A percentile compares a stretch with the other conserved stretches of the same genome.
phyloP scores from a whole-genome alignment of 2,329 filamentous ascomycete genomes.

The Alternaria gansuensis region DNA sequence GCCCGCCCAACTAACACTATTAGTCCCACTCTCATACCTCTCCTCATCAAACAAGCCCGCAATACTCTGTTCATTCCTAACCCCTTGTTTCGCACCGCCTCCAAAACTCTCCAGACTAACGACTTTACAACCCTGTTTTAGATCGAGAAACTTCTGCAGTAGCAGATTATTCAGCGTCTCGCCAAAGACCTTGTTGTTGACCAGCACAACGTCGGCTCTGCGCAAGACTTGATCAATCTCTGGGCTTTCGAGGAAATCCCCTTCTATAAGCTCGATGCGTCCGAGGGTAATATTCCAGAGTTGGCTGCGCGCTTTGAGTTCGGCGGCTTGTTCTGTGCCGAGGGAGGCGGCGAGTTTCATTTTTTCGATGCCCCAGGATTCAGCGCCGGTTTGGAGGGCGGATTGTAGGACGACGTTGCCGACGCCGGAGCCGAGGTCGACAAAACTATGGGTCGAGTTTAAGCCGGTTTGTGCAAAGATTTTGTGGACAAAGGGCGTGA shows the following conservation, averaged over 20 bases:
- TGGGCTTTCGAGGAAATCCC: constrained; percentile 80
- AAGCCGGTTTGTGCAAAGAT: constrained; percentile 82
- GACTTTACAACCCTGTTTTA: constrained; percentile 89
- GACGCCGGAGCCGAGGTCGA: constrained; percentile 94
- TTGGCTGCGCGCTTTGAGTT: constrained; percentile 84
- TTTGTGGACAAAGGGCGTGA: constrained; percentile 82
- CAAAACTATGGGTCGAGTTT: constrained; percentile 84
- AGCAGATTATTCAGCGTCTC: constrained; percentile 85
- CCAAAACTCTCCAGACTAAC: constrained; percentile 88
- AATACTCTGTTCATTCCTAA: constrained; percentile 79
- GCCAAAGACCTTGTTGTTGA: constrained; percentile 98
- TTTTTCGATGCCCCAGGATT: constrained; percentile 96
- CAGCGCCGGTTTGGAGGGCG: constrained; percentile 89
- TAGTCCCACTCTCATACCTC: constrained; percentile 72
- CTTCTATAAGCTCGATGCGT: constrained; percentile 78
- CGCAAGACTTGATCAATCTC: constrained; percentile 77
- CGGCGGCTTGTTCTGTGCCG: constrained; percentile 78
- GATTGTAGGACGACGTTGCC: constrained; percentile 96
- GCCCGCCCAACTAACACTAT: constrained; percentile 88
- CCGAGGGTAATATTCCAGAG: constrained; percentile 89
- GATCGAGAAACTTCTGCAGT: constrained; percentile 87
- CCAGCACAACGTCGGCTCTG: constrained; percentile 91
- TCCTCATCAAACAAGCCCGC: constrained; percentile 82
- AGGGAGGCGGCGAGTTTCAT: constrained; percentile 89
- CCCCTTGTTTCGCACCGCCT: constrained; percentile 73